Evolutionary conservation across 768 basidiomycete species (phyloP).

Genomic region (Sutorius australiensis): DNA sequence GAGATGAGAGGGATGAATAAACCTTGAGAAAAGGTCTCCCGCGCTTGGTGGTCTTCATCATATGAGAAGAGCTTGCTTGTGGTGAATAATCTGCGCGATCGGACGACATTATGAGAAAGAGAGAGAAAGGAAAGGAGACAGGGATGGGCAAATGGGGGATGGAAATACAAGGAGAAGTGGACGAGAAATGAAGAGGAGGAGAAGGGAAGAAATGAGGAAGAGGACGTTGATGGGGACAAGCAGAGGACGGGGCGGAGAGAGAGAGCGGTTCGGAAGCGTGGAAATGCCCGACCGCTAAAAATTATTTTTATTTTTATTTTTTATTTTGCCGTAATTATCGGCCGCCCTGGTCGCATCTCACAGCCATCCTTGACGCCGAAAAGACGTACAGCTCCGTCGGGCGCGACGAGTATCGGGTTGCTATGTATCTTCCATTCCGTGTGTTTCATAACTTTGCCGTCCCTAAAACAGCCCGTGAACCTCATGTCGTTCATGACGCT

Average conservation of each 20-base stretch:
- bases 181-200: slow-evolving; percentile 30
- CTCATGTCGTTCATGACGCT: background rate
- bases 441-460: too few relatives aligned
- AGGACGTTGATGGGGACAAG: slow-evolving; percentile 21
- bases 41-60: slow-evolving; percentile 99
- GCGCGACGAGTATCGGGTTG: background rate
- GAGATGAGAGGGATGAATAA: slow-evolving; percentile 9
- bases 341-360: slow-evolving; percentile 13
- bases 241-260: slow-evolving; percentile 12
- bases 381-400: background rate
- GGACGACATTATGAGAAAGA: slow-evolving; percentile 33
- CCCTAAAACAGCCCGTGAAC: too few relatives aligned
- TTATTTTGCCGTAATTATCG: slow-evolving; percentile 18
- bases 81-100: slow-evolving; percentile 40
- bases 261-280: slow-evolving; percentile 28
- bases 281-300: slow-evolving; percentile 14
- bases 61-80: slow-evolving; percentile 74
- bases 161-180: slow-evolving; percentile 24
- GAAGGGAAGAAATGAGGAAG: slow-evolving; percentile 31
- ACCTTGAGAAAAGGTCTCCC: slow-evolving; percentile 94
- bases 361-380: slow-evolving; percentile 1
- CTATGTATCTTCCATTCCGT: background rate
- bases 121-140: slow-evolving; percentile 18
- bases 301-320: slow-evolving; percentile 27
- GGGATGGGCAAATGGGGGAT: slow-evolving; percentile 6